Base-by-base conservation (phyloP, 2,329 filamentous ascomycete species). In the Paecilomyces sp. region DNA sequence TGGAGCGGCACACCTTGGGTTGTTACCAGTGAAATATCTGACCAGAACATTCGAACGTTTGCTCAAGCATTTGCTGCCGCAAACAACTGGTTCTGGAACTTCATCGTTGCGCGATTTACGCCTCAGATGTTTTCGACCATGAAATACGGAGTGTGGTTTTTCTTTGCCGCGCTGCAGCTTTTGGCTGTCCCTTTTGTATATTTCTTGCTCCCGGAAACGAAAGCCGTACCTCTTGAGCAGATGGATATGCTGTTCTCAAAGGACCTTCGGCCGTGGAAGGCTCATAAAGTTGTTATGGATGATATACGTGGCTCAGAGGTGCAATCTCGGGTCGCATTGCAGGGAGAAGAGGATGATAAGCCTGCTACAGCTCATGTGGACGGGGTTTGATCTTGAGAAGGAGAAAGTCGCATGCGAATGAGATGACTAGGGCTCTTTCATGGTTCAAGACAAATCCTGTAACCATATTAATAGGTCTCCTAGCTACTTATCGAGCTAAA, bases 1-100 rank as follows among this genome's bases (percentile, higher is more conserved):
- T 90, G 87, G 87, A 89, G 89, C 68, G 87, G 87, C 1, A 89
- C 86, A 0, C 88, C 88, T 0, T 92, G 89, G 89, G 87, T 92
- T 24, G 76, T 89, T 68, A 90, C 56, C 47, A 56, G 56, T 41
- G 88, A 90, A 70, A 90, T 90, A 79, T 90, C 89, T 70, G 83
- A 86, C 67, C 81, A 84, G 61, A 86, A 86, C 72, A 83, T 83
- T 2, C 80, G 86, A 54, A 83, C 84, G 0, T 79, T 91, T 0
- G 88, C 87, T 1, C 87, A 90, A 67, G 87, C 88, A 7, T 88
- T 82, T 30, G 88, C 88, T 0, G 54, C 63, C 58, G 59, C 57
- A 3, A 34, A 52, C 50, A 56, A 67, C 51, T 60, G 60, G 65
- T 30, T 66, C 24, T 58, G 65, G 59, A 59, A 58, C 36, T 61